phyloP scores from a whole-genome alignment of 1,139 yeast genomes.

The Magnusiomyces tetraspermus region DNA sequence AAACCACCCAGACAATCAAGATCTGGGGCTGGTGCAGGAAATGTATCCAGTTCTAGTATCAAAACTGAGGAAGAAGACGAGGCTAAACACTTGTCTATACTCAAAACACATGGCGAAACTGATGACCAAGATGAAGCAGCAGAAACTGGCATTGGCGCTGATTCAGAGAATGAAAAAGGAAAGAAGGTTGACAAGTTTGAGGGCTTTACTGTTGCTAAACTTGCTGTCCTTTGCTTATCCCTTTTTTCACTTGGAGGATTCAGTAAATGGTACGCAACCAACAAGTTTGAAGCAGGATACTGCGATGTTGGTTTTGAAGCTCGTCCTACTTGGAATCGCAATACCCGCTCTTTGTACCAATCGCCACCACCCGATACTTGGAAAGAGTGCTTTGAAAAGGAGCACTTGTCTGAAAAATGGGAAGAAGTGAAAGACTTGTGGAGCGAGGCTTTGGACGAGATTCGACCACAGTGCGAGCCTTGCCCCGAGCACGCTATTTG shows the following conservation, averaged over 20 bases:
- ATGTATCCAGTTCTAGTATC: too few relatives aligned
- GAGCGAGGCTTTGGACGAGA: conserved; percentile 21
- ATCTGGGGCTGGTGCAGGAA: too few relatives aligned
- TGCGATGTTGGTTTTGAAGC: conserved; percentile 28
- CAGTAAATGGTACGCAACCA: conserved; percentile 28
- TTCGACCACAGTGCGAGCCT: conserved; percentile 56
- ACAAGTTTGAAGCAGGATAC: conserved; percentile 29
- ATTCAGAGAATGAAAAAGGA: conserved; percentile 8
- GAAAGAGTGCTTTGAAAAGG: conserved; percentile 13
- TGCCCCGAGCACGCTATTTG: conserved; percentile 84
- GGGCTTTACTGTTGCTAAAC: conserved; percentile 8
- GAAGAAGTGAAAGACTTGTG: conserved; percentile 11
- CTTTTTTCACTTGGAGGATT: conserved; percentile 15
- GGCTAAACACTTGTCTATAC: background rate
- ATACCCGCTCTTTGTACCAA: conserved; percentile 6
- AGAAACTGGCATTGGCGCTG: conserved; percentile 1
- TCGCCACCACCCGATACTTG: conserved; percentile 9
- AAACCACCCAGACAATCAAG: background rate
- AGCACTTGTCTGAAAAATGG: conserved; percentile 13
- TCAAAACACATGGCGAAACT: background rate
- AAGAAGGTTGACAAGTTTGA: background rate
- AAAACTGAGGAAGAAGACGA: conserved; percentile 10
- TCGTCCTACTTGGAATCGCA: conserved; percentile 8
- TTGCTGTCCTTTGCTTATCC: conserved; percentile 13
- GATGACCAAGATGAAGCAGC: conserved; percentile 9